These are phyloP conservation scores for Penicillium sp. DNA, from an alignment of 2,329 filamentous ascomycete genomes.

Conservation along the genomic window DNA sequence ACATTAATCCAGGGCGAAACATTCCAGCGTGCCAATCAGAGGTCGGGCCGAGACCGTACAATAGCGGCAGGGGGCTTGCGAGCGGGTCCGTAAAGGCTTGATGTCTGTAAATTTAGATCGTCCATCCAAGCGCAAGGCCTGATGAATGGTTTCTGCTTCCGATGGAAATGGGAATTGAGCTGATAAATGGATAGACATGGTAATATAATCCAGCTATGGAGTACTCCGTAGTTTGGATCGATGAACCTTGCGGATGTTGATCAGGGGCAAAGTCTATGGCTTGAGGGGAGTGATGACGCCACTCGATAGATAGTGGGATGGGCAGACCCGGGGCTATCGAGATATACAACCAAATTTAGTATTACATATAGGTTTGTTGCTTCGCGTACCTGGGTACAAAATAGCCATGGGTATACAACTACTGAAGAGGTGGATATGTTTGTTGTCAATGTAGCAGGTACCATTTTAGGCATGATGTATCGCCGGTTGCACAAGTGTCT, in stretches of 20 bases:
- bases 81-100: conserved; percentile 24
- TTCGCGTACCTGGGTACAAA: background rate
- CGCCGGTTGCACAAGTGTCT: background rate
- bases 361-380: background rate
- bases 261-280: conserved; percentile 11
- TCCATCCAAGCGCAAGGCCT: conserved; percentile 13
- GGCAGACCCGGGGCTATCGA: background rate
- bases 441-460: background rate
- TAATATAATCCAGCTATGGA: background rate
- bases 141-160: background rate
- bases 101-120: conserved; percentile 28
- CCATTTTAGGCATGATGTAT: background rate
- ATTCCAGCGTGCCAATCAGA: conserved; percentile 24
- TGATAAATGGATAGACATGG: background rate
- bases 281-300: conserved; percentile 17
- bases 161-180: background rate
- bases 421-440: background rate
- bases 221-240: background rate
- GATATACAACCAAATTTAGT: background rate
- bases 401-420: background rate
- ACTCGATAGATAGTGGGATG: conserved; percentile 11
- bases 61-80: conserved; percentile 20
- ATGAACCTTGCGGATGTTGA: conserved; percentile 2
- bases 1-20: conserved; percentile 15
- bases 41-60: conserved; percentile 17